phyloP scores from a whole-genome alignment of 352 stramenopile genomes.

The Paralagenidium karlingii region DNA sequence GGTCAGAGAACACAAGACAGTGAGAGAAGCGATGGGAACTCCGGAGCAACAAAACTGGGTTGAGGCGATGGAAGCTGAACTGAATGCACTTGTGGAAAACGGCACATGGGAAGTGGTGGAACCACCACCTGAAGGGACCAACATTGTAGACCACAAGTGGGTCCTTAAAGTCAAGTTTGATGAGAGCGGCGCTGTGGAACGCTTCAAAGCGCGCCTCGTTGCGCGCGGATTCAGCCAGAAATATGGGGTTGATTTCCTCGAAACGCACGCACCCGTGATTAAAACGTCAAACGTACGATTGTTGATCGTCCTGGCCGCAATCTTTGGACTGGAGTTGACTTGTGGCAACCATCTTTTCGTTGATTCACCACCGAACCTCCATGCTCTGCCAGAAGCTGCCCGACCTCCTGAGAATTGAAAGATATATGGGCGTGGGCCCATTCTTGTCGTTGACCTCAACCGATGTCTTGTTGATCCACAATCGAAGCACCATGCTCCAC shows the following conservation, averaged over 20 bases:
- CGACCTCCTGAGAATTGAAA: no score
- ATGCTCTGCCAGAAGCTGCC: no score
- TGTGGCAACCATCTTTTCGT: no score
- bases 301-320: no score
- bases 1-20: background rate
- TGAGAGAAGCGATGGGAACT: background rate
- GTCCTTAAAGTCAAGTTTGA: constrained; percentile 4
- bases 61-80: background rate
- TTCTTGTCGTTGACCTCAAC: no score
- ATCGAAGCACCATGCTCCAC: no score
- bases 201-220: constrained; percentile 3
- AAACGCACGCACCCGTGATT: constrained; percentile 6
- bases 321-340: no score
- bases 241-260: constrained; percentile 1
- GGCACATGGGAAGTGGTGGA: constrained; percentile 1
- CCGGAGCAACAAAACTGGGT: background rate
- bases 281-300: no score
- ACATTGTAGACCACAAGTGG: constrained; percentile 1
- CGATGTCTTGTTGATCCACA: no score
- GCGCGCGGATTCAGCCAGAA: constrained; percentile 4
- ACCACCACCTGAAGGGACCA: background rate
- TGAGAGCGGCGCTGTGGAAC: constrained; percentile 1
- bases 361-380: no score
- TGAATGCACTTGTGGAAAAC: background rate
- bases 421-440: no score